Evolutionary conservation across 805 yeast genomes (phyloP).

Genomic region (Candida pseudofarinosa): DNA sequence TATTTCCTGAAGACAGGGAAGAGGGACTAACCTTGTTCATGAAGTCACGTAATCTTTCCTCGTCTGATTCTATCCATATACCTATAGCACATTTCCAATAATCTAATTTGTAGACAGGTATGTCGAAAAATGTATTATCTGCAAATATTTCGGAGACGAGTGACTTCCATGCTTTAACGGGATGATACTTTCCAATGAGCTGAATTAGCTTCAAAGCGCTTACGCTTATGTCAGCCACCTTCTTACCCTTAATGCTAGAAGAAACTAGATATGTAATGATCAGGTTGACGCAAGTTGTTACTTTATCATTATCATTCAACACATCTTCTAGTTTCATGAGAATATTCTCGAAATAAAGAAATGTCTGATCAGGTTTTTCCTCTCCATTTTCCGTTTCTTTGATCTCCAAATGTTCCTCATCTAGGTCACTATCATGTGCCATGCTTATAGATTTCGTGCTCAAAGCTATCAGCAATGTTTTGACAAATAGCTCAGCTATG

Average conservation of each 20-base stretch:
- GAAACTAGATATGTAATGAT: conserved; percentile 51
- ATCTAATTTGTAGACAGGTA: conserved; percentile 20
- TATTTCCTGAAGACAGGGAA: conserved; percentile 45
- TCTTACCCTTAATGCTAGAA: conserved; percentile 49
- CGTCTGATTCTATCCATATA: conserved; percentile 63
- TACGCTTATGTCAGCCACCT: conserved; percentile 31
- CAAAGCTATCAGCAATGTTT: conserved; percentile 18
- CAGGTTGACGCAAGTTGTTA: conserved; percentile 43
- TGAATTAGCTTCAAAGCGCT: conserved; percentile 45
- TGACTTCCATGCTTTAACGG: conserved; percentile 58
- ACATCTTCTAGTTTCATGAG: conserved; percentile 35
- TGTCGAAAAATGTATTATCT: conserved; percentile 55
- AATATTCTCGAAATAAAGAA: conserved; percentile 16
- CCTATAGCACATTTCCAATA: conserved; percentile 54
- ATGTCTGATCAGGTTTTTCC: conserved; percentile 21
- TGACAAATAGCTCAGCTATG: conserved; percentile 35
- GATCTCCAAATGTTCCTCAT: neutral
- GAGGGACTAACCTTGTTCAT: conserved; percentile 26
- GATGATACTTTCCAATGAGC: conserved; percentile 28
- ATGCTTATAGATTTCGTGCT: conserved; percentile 10
- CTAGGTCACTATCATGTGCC: conserved; percentile 4
- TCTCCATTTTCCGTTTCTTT: neutral
- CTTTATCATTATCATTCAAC: conserved; percentile 60
- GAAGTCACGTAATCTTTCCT: conserved; percentile 50
- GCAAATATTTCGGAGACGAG: conserved; percentile 60